Evolutionary conservation across 1,284 basidiomycete species (phyloP).

Genomic region (Rugosomyces carneus): DNA sequence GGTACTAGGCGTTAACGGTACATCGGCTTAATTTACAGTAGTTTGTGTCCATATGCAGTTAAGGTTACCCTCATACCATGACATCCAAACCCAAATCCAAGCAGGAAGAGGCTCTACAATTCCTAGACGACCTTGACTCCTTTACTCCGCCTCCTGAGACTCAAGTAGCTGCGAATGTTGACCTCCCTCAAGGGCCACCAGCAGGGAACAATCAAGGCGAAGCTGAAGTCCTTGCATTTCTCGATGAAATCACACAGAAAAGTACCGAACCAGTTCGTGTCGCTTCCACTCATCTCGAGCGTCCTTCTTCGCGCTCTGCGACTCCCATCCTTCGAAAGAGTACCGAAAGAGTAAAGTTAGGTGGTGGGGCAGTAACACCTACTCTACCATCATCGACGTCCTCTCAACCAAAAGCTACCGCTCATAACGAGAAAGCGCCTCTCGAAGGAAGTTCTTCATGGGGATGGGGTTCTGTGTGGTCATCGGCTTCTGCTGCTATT

Average conservation of each 20-base stretch:
- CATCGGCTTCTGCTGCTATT: constrained; percentile 76
- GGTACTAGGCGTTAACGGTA: too few relatives aligned
- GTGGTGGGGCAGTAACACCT: constrained; percentile 31
- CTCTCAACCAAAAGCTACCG: constrained; percentile 28
- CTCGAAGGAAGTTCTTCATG: constrained; percentile 32
- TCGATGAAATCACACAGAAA: constrained; percentile 93
- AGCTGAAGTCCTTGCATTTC: constrained; percentile 84
- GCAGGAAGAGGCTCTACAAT: constrained; percentile 82
- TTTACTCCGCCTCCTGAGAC: constrained; percentile 36
- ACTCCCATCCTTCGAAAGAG: constrained; percentile 72
- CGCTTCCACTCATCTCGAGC: constrained; percentile 47
- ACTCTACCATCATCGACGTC: constrained; percentile 36
- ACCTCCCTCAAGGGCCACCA: not conserved
- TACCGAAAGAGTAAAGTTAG: constrained; percentile 69
- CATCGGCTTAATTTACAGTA: too few relatives aligned
- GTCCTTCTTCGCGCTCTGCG: constrained; percentile 58
- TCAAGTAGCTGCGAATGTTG: not conserved
- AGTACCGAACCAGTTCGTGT: constrained; percentile 67
- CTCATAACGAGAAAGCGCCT: constrained; percentile 22
- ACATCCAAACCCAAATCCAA: constrained; percentile 70
- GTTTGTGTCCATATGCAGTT: constrained; percentile 11
- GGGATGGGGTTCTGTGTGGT: constrained; percentile 88
- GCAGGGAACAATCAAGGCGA: constrained; percentile 43
- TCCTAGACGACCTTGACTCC: constrained; percentile 87
- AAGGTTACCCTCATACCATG: constrained; percentile 24